Base-by-base conservation (phyloP, 2,329 filamentous ascomycete species). In the Ophiostoma fasciatum region DNA sequence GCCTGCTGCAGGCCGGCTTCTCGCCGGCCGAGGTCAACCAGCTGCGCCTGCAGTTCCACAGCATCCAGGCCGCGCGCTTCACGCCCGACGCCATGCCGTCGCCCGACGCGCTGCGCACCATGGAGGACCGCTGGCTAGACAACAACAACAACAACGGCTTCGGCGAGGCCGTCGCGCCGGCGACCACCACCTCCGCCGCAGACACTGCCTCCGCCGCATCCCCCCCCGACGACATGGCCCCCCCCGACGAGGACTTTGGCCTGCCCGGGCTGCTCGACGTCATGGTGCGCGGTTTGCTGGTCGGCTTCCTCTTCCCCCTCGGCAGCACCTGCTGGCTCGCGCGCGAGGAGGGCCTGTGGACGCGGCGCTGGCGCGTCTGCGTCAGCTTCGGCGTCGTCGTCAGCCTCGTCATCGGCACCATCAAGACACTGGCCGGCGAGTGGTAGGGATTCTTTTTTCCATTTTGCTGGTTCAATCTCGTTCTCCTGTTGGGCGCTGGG, bases 81-180 rank as follows among this genome's bases (percentile, higher is more conserved):
- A 92, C 85, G 1, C 84, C 84, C 0, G 87, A 94, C 53, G 82
- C 81, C 0, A 83, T 94, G 78, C 88, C 88, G 1, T 77, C 73
- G 10, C 80, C 82, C 1, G 68, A 79, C 42, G 71, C 78, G 20
- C 63, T 94, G 48, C 74, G 83, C 12, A 64, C 71, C 17, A 69
- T 94, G 51, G 88, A 96, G 55, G 88, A 96, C 50, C 65, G 75
- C 10, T 96, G 88, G 88, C 79, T 96, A 43, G 88, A 96, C 48
- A 71, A 72, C 37, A 75, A 74, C 42, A 55, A 52, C 20, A 53
- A 47, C 4, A 52, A 46, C n/a, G 46, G 42, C 25, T 60, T 54
- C 30, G 52, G 46, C 20, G 28, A 26, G 18, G 23, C 6, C 5
- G 28, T 19, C 20, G 23, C 22, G 48, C 52, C 30, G 44, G 55